phyloP scores from a whole-genome alignment of 2,329 filamentous ascomycete genomes.

The Dothideomycetidae sp. region DNA sequence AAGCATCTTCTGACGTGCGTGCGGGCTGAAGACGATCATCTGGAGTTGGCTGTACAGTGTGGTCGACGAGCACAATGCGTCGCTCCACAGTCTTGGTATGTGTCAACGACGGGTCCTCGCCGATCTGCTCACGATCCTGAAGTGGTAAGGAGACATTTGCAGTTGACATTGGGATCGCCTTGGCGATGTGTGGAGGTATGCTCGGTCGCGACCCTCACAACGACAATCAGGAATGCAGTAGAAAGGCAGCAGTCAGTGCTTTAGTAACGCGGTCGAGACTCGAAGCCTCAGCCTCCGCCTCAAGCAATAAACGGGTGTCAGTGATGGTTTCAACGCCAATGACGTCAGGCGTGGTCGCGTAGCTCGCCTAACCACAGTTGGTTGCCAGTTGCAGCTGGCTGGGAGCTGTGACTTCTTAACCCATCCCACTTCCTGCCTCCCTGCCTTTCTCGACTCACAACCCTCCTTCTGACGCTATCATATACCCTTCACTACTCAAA shows the following conservation, averaged over 20 bases:
- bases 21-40: slow-evolving; percentile 12
- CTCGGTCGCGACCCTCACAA: no score
- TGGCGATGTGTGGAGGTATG: no score
- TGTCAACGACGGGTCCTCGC: slow-evolving; percentile 16
- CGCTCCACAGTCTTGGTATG: slow-evolving; percentile 40
- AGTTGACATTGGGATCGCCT: slow-evolving; percentile 10
- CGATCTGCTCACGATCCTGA: slow-evolving; percentile 2
- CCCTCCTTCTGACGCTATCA: background rate
- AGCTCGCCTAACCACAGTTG: background rate
- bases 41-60: slow-evolving; percentile 19
- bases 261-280: no score
- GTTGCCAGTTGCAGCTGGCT: no score
- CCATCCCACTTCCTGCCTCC: background rate
- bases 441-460: background rate
- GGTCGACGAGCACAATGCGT: slow-evolving; percentile 55
- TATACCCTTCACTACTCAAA: background rate
- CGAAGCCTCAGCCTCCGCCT: no score
- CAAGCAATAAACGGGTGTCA: no score
- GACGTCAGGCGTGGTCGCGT: slow-evolving; percentile 1
- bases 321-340: slow-evolving; percentile 1
- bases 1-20: slow-evolving; percentile 10
- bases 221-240: no score
- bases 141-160: background rate
- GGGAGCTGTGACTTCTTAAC: no score
- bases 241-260: no score